Base-by-base conservation (phyloP, 192 early-diverging fungal species). In the Coemansia sp. region DNA sequence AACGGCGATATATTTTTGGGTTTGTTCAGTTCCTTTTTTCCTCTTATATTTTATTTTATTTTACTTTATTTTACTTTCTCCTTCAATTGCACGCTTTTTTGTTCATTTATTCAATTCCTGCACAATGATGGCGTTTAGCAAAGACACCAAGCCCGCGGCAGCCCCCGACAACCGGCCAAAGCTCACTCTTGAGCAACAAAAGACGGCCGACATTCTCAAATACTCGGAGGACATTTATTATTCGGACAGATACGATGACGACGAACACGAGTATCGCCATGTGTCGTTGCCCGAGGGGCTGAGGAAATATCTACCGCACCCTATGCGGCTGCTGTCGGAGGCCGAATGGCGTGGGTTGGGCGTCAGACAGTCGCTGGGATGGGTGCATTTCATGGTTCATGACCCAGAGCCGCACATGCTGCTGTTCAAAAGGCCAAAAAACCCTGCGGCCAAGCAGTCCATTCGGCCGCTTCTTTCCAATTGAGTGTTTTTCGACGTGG, bases 311-410 rank as follows among this genome's bases (percentile, higher is more conserved):
- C 60, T 84, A 55, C 82, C 82, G 4, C 51, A 71, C 4, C 76
- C 76, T 11, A 71, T 66, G 38, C 65, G 82, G 18, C 20, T 84
- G 32, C 68, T 84, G 76, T 58, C 17, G 3, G 82, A 84, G 38
- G 34, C 65, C 32, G 82, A 84, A 37, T 79, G 76, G 71, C 70
- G 73, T 17, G 64, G 60, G 2, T 65, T 84, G 18, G 82, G 82
- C 55, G 82, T 84, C 5, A 73, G 59, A 53, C 82, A 84, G 74
- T 84, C 82, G 18, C 56, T 64, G 35, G 82, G 82, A 2, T 84
- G 82, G 82, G 72, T 71, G 20, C 82, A 84, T 36, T 84, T 79
- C 32, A 73, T 79, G 82, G 68, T 84, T 8, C 82, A 84, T 37
- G 70, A 68, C 45, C 82, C 82, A 28, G 82, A 84, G 65, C 82